Conservation (phyloP, 2,329 filamentous ascomycete genomes). For the Zasmidium cellare region DNA sequence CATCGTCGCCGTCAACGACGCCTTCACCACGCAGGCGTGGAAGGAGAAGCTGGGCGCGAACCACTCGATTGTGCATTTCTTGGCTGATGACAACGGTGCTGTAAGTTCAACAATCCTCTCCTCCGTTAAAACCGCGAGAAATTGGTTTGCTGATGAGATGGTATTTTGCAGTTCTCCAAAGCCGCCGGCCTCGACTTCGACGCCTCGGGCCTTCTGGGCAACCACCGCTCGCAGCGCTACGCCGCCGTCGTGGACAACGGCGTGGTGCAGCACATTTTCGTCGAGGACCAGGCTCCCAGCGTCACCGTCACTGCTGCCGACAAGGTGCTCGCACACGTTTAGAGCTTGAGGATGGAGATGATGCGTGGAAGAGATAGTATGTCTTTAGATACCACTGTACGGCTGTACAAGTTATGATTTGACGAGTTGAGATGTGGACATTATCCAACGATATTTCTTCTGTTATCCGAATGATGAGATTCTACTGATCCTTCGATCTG, state of each 20-base stretch:
- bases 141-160: neutral
- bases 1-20: conserved; percentile 30
- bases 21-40: conserved; percentile 29
- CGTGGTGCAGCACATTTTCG: conserved; percentile 24
- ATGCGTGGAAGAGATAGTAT: neutral
- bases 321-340: conserved; percentile 23
- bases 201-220: conserved; percentile 26
- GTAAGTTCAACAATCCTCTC: conserved; percentile 13
- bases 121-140: neutral
- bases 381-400: conserved; percentile 3
- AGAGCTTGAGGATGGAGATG: neutral
- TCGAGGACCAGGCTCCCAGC: conserved; percentile 27
- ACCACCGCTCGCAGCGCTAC: conserved; percentile 27
- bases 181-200: conserved; percentile 27
- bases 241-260: conserved; percentile 27
- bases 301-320: conserved; percentile 26
- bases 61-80: conserved; percentile 25
- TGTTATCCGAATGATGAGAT: neutral
- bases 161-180: conserved; percentile 24
- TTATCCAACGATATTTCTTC: too few species aligned
- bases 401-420: neutral
- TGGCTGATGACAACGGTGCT: conserved; percentile 28
- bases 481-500: neutral
- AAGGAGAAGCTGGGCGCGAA: conserved; percentile 27
- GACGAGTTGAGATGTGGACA: too few species aligned